Evolutionary conservation across 352 stramenopile species (phyloP), one percentile per base, ranked within the genome.

Genomic region (Aphanomyces stellatus): DNA sequence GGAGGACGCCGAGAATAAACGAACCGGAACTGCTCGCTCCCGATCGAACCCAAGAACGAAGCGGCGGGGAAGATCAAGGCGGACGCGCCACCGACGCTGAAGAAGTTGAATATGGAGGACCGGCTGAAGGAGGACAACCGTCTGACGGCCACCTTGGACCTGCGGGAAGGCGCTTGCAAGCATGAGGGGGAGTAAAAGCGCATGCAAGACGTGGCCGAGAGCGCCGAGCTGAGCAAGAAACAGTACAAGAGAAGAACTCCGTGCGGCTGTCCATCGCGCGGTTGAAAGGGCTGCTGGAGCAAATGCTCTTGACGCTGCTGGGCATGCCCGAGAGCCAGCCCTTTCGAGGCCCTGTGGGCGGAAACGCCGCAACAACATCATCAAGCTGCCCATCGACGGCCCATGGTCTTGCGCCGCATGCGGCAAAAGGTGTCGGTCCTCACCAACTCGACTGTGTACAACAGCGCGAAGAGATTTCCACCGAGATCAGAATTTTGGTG

Each of bases 141-240:
- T 65, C 89, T 90, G 61, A 91, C 82, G 0, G 72, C 91, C 27
- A 93, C 90, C 65, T 65, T 93, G 3, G 81, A 91, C 51, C 62
- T 93, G 17, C 76, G 80, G 4, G 85, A 93, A 53, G 80, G 81
- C n/a, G 82, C 80, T 22, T 76, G 81, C 3, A 88, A 90, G 64
- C 81, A 91, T 55, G 71, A 92, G 46, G 73, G 76, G 0, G 82
- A 91, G 69, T 90, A 90, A 72, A 93, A 93, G 71, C 80, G 86
- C 6, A 72, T 88, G 64, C 75, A 85, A 61, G 82, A 91, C 33
- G 71, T 88, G 40, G 78, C 84, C 27, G 82, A 91, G 59, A 82
- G 89, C 53, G 79, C 82, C 10, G 81, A 91, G 61, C 51, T 91
- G 17, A 92, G 92, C 73, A 91, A 90, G 72, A 79, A 81, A 4